Conservation (phyloP, 768 basidiomycete species). For the Tulasnella calospora region DNA sequence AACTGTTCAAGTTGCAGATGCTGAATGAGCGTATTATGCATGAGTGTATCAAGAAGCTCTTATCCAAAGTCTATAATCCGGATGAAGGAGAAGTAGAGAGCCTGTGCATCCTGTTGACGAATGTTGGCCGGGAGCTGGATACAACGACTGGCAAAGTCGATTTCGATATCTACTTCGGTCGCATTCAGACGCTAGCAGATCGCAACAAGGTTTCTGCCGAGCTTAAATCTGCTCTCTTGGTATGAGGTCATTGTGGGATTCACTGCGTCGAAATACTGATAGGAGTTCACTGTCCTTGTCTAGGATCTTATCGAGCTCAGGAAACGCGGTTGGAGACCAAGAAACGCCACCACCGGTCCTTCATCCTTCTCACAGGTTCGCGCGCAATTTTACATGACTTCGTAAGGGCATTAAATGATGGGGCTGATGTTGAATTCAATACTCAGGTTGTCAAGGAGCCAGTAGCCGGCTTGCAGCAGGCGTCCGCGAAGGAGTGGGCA, state of each 20-base stretch:
- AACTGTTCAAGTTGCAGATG: constrained; percentile 99
- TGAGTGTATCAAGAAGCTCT: constrained; percentile 92
- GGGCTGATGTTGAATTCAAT: background rate
- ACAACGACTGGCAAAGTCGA: constrained; percentile 74
- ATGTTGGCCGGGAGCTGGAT: constrained; percentile 83
- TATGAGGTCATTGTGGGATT: constrained; percentile 40
- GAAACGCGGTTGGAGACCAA: constrained; percentile 70
- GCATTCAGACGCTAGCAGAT: constrained; percentile 78
- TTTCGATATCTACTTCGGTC: constrained; percentile 88
- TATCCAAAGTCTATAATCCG: constrained; percentile 88
- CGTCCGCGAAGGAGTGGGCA: no score
- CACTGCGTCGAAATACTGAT: background rate
- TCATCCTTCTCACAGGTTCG: constrained; percentile 86
- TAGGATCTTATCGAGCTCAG: constrained; percentile 91
- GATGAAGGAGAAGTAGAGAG: constrained; percentile 98
- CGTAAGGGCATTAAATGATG: background rate
- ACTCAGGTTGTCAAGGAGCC: constrained; percentile 70
- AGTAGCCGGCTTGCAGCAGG: constrained; percentile 51
- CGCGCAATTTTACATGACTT: constrained; percentile 56
- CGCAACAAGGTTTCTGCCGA: constrained; percentile 72
- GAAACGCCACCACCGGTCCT: constrained; percentile 69
- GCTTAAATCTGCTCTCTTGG: constrained; percentile 94
- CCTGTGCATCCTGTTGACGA: constrained; percentile 84
- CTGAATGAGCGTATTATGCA: constrained; percentile 97
- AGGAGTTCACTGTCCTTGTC: background rate